Evolutionary conservation across 177 flowering plant species (phyloP).

Genomic region (Tripterygium wilfordii): DNA sequence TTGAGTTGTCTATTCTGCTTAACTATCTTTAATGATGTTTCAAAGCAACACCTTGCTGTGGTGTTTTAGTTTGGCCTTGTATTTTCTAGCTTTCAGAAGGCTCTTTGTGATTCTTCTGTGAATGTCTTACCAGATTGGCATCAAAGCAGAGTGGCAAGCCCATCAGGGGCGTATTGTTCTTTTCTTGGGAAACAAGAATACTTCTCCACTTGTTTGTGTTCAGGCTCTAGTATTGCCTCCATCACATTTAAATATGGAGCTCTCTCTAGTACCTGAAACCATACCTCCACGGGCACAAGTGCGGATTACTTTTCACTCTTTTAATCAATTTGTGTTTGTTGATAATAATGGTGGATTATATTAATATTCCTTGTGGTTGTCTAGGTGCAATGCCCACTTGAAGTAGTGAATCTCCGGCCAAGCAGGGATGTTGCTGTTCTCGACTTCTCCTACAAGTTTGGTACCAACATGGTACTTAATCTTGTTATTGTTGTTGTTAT

Average conservation of each 20-base stretch:
- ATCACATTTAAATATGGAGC: conserved; percentile 78
- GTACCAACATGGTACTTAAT: conserved; percentile 46
- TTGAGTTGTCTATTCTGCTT: too few species aligned
- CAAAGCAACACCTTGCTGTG: background rate
- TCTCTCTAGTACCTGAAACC: conserved; percentile 86
- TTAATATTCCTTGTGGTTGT: conserved; percentile 5
- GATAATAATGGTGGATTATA: background rate
- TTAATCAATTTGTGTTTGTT: conserved; percentile 2
- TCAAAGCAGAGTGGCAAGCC: conserved; percentile 93
- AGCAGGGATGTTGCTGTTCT: conserved; percentile 98
- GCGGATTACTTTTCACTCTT: background rate
- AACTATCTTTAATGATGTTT: background rate
- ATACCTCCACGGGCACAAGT: conserved; percentile 99
- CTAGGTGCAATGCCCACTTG: conserved; percentile 98
- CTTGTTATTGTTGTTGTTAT: too few species aligned
- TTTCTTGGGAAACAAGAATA: conserved; percentile 96
- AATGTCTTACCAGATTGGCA: conserved; percentile 62
- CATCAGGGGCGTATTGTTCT: conserved; percentile 94
- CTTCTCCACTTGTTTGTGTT: conserved; percentile 81
- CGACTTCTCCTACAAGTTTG: conserved; percentile 89
- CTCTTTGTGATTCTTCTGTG: conserved; percentile 4
- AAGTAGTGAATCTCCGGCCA: conserved; percentile 80
- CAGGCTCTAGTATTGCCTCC: conserved; percentile 86
- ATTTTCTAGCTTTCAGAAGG: background rate
- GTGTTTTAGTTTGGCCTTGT: background rate